Evolutionary conservation across 805 yeast genomes (phyloP).

Genomic region (Spathaspora arborariae): DNA sequence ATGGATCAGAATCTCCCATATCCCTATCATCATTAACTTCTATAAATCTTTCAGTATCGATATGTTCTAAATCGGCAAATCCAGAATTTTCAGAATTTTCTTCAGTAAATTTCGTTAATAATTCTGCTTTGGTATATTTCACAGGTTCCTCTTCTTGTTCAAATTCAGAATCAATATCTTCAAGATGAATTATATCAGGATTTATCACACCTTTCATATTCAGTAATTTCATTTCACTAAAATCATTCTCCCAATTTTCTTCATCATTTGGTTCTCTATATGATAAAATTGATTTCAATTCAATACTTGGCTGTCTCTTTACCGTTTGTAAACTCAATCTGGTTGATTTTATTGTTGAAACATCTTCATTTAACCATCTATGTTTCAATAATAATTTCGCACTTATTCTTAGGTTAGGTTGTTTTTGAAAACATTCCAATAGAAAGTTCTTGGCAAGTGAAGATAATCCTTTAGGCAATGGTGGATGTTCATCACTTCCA

Average conservation of each 20-base stretch:
- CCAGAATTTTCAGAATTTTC: conserved; percentile 14
- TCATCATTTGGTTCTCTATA: conserved; percentile 29
- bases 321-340: not conserved
- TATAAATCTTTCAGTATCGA: not conserved
- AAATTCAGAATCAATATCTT: conserved; percentile 9
- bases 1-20: conserved; percentile 31
- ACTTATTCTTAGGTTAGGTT: conserved; percentile 53
- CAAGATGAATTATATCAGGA: conserved; percentile 8
- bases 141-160: conserved; percentile 4
- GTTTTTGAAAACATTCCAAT: conserved; percentile 65
- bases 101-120: conserved; percentile 30
- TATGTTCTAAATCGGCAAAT: conserved; percentile 2
- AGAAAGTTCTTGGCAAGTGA: conserved; percentile 52
- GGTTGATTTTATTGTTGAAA: conserved; percentile 3
- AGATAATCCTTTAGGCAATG: conserved; percentile 53
- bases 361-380: conserved; percentile 48
- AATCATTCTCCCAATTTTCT: conserved; percentile 35
- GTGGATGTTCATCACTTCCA: conserved; percentile 70
- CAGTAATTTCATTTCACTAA: conserved; percentile 14
- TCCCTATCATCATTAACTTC: conserved; percentile 13
- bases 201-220: not conserved
- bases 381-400: conserved; percentile 57
- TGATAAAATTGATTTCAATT: conserved; percentile 19
- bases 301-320: conserved; percentile 7
- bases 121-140: conserved; percentile 21